These are phyloP conservation scores for Colletotrichum cuscutae DNA, from an alignment of 2,329 filamentous ascomycete species.

Conservation along the genomic window DNA sequence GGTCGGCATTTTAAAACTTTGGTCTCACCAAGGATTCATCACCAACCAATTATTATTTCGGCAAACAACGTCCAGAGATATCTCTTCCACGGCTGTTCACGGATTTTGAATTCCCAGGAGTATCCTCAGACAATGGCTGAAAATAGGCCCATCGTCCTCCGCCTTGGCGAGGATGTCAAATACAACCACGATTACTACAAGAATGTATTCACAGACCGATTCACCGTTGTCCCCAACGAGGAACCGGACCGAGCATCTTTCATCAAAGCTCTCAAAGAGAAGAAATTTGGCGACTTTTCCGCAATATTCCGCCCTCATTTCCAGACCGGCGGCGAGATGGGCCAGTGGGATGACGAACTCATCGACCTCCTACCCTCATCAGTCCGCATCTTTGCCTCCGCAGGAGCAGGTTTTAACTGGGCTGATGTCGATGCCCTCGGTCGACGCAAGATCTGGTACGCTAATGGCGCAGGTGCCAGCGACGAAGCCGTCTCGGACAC, in stretches of 20 bases:
- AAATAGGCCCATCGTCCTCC: conserved; percentile 49
- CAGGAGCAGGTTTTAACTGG: conserved; percentile 73
- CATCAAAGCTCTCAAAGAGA: conserved; percentile 51
- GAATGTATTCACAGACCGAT: conserved; percentile 49
- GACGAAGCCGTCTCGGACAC: conserved; percentile 57
- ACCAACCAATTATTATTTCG: too few relatives aligned
- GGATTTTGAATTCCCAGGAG: background rate
- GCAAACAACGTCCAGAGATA: background rate
- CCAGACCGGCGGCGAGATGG: conserved; percentile 72
- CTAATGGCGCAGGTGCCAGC: conserved; percentile 53
- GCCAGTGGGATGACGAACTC: conserved; percentile 67
- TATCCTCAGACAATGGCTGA: background rate
- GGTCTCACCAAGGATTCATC: too few relatives aligned
- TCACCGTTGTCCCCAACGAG: conserved; percentile 52
- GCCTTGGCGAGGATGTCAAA: conserved; percentile 57
- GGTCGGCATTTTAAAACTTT: too few relatives aligned
- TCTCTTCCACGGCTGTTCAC: background rate
- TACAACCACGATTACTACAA: conserved; percentile 56
- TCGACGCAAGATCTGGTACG: conserved; percentile 51
- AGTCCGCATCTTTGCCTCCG: conserved; percentile 68
- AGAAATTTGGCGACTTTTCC: conserved; percentile 42
- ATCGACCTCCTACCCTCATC: conserved; percentile 62
- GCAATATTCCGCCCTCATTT: conserved; percentile 68
- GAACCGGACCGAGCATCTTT: conserved; percentile 49
- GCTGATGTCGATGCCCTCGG: conserved; percentile 62